These are phyloP conservation scores for Carex pumila DNA, from an alignment of 176 grass and related monocot species.

Conservation along the genomic window DNA sequence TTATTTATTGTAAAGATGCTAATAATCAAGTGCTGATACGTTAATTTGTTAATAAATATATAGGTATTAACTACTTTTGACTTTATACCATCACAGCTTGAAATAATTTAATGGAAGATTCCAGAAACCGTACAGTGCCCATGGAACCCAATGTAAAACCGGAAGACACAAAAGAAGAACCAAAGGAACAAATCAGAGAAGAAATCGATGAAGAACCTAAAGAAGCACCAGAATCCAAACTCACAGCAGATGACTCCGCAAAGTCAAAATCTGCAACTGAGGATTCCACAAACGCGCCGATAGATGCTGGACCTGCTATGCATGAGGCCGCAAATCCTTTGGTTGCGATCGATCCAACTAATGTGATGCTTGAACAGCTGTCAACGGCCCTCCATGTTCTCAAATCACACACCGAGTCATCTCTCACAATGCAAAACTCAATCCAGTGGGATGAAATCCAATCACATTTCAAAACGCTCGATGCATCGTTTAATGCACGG, in stretches of 20 bases:
- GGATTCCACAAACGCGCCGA: neutral
- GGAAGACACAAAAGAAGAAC: neutral
- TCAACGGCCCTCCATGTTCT: constrained; percentile 58
- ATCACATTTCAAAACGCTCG: constrained; percentile 51
- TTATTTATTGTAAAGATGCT: neutral
- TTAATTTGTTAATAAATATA: neutral
- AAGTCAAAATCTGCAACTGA: neutral
- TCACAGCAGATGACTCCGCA: neutral
- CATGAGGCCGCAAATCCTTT: constrained; percentile 20
- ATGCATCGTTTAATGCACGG: constrained; percentile 49
- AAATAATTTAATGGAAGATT: neutral
- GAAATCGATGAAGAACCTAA: neutral
- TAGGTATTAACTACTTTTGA: neutral
- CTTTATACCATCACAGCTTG: neutral
- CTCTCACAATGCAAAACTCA: constrained; percentile 33
- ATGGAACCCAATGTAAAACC: neutral
- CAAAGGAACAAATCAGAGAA: neutral
- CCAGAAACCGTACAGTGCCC: neutral
- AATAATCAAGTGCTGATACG: neutral
- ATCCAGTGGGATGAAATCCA: constrained; percentile 65
- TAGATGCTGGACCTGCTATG: constrained; percentile 8
- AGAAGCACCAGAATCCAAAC: neutral
- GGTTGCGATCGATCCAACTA: constrained; percentile 33
- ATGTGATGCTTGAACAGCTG: constrained; percentile 51
- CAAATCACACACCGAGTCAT: constrained; percentile 57